These are phyloP conservation scores for Trichomonascus vanleenenianus DNA, from an alignment of 805 yeast genomes.

Conservation along the genomic window DNA sequence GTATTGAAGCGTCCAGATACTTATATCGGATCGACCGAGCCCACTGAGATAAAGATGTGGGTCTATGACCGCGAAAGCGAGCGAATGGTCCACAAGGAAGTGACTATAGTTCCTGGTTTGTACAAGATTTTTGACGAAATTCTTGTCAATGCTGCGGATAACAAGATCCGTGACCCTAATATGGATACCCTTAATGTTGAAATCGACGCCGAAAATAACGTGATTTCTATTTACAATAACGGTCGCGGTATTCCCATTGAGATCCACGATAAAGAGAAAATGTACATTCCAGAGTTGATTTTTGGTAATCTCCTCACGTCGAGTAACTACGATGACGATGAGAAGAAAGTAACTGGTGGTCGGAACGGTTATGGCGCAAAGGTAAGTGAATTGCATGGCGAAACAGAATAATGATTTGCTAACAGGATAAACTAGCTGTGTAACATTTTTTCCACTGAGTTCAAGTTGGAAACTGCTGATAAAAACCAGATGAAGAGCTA, in stretches of 20 bases:
- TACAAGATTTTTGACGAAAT: constrained; percentile 97
- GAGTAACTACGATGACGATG: constrained; percentile 90
- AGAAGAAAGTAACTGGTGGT: constrained; percentile 96
- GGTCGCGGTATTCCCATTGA: constrained; percentile 95
- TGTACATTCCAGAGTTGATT: constrained; percentile 91
- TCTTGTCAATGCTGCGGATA: constrained; percentile 96
- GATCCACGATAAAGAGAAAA: constrained; percentile 81
- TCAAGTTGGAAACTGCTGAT: constrained; percentile 85
- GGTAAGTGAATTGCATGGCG: constrained; percentile 21
- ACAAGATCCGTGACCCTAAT: constrained; percentile 86
- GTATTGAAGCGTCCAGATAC: constrained; percentile 96
- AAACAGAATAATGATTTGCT: not conserved
- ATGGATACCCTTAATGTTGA: constrained; percentile 84
- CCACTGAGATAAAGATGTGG: constrained; percentile 77
- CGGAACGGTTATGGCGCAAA: constrained; percentile 98
- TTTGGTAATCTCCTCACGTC: constrained; percentile 94
- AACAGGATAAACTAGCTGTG: constrained; percentile 40
- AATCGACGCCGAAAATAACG: constrained; percentile 66
- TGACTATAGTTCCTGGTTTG: constrained; percentile 87
- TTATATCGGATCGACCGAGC: constrained; percentile 91
- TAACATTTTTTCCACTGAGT: constrained; percentile 88
- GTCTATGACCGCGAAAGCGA: constrained; percentile 59
- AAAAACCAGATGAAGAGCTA: constrained; percentile 52
- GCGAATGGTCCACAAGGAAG: constrained; percentile 45
- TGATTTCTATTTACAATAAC: constrained; percentile 79